Base-by-base conservation (phyloP, 106 monocot genomes). In the Allium fistulosum region DNA sequence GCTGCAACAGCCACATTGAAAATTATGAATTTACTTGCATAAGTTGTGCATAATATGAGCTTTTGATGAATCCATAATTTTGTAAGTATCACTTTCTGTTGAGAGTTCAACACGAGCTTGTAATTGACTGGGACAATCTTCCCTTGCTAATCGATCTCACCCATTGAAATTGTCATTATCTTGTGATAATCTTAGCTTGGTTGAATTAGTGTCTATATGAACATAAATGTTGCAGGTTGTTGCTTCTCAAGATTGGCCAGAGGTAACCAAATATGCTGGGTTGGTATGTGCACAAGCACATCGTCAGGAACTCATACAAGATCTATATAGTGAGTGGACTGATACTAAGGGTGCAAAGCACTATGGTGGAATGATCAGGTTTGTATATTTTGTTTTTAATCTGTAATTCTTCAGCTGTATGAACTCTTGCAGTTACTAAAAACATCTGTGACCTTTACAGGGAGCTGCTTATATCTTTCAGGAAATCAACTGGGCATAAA, bases 171-270 rank as follows among this genome's bases (percentile, higher is more conserved):
- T 4, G 37, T 37, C 37, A 5, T 37, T 37, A 37, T 37, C 2
- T 37, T 37, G 37, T 37, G 37, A 37, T 37, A 37, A 37, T 37
- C 37, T 37, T 37, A 37, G 37, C 37, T 37, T 37, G 37, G 37
- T 37, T 37, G 37, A 5, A 2, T 37, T 37, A 1, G 37, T 37
- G 37, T 37, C 37, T 0, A 37, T 37, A 37, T 37, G 37, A 37
- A 37, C 5, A 18, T 7, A 17, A 1, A 46, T 47, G 17, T 57
- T 57, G 9, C 70, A 97, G 92, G 97, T 99, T 51, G 92, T 99
- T 59, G 97, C 97, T 57, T 99, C 97, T 67, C 92, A 99, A 80
- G 97, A 99, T 58, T 99, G 97, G 97, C 97, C 97, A 48, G 97
- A 99, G 70, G 84, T 99, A 49, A 99, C 97, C 7, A 99, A 99